Base-by-base conservation (phyloP, 2,329 filamentous ascomycete species). In the Orbilia quercus region DNA sequence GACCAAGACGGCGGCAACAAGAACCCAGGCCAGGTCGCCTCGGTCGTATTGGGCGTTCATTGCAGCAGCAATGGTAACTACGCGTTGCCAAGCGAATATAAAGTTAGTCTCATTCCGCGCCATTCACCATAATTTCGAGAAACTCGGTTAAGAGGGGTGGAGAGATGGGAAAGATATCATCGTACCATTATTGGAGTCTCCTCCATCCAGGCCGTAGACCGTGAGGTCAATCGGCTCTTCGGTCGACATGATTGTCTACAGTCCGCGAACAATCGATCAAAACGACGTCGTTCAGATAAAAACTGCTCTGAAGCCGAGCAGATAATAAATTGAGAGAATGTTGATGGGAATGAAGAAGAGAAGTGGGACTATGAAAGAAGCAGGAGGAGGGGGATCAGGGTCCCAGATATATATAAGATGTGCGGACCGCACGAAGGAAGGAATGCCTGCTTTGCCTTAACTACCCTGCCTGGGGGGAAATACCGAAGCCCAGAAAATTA, bases 1-100 rank as follows among this genome's bases (percentile, higher is more conserved):
- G 60, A 89, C 87, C 60, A 89, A 55, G 20, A 73, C 74, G 9
- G 70, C 70, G 40, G 87, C 88, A 59, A 88, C 87, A 78, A 92
- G 84, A 79, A 96, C 86, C 89, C 91, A 96, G 65, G 90, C 87
- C 78, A 96, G 88, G 82, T 96, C 88, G 78, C 92, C 92, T 20
- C 70, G 54, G 36, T 74, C 42, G 22, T 74, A 74, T 55, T 74
- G 70, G n/a, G 18, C 63, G 28, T 74, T 74, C 70, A 74, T 74
- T 40, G 60, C 70, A 1, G 14, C 31, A 31, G 62, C 62, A 63
- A 66, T 62, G 18, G 70, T 74, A 12, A 74, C 70, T 74, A 20
- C 31, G n/a, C 23, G 31, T 7, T 34, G 50, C 12, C 4, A 14
- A 31, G 40, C 34, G 20, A 44, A 25, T 20, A 11, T 14, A 31